These are phyloP conservation scores for Galerina sulciceps DNA, from an alignment of 768 basidiomycete species.

Conservation along the genomic window DNA sequence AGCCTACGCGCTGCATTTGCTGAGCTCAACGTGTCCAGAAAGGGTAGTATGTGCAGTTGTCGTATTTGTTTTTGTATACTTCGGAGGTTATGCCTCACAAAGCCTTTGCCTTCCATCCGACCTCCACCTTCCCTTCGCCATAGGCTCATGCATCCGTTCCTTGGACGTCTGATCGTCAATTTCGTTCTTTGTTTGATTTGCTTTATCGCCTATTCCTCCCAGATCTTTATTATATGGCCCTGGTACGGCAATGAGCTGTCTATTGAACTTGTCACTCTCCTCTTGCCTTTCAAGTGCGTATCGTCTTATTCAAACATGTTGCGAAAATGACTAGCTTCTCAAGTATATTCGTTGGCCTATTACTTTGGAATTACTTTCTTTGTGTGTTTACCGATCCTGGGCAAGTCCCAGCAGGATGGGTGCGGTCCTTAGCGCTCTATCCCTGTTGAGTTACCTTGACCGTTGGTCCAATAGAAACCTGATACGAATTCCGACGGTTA, in stretches of 20 bases:
- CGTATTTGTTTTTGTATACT: slow-evolving; percentile 22
- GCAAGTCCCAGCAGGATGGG: slow-evolving; percentile 78
- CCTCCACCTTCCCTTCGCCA: neutral
- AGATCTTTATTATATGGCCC: slow-evolving; percentile 89
- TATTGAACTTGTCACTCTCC: slow-evolving; percentile 73
- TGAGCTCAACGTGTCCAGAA: neutral
- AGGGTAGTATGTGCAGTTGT: slow-evolving; percentile 8
- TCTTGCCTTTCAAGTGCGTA: slow-evolving; percentile 90
- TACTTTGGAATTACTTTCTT: slow-evolving; percentile 89
- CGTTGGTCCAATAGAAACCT: slow-evolving; percentile 59
- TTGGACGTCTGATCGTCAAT: slow-evolving; percentile 68
- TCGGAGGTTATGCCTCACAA: slow-evolving; percentile 13
- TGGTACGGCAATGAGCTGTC: slow-evolving; percentile 85
- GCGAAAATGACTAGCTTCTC: slow-evolving; percentile 11
- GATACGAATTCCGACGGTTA: slow-evolving; percentile 72
- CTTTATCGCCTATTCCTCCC: slow-evolving; percentile 89
- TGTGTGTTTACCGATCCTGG: slow-evolving; percentile 88
- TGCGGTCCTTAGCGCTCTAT: slow-evolving; percentile 34
- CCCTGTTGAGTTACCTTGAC: neutral
- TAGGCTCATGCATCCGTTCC: slow-evolving; percentile 41
- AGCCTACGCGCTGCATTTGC: slow-evolving; percentile 20
- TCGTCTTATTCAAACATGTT: neutral
- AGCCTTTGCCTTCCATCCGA: neutral
- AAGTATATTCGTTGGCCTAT: slow-evolving; percentile 75
- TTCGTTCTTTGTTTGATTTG: slow-evolving; percentile 74